Conservation (phyloP, 768 basidiomycete species). For the Candolleomyces efflorescens region DNA sequence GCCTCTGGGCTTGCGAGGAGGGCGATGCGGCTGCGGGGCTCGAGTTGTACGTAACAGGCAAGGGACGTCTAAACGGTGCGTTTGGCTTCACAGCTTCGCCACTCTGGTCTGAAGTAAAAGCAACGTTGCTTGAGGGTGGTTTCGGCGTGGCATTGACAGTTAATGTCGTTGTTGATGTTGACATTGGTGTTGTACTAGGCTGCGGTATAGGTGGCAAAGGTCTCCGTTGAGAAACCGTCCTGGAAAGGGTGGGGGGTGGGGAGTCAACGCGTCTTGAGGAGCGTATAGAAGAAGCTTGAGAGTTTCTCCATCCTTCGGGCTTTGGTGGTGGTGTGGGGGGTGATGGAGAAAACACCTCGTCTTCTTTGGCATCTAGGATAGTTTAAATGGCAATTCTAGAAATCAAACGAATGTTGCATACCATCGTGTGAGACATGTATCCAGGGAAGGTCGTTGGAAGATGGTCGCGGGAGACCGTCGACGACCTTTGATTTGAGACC, state of each 20-base stretch:
- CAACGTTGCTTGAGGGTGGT: neutral
- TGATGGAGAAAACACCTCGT: neutral
- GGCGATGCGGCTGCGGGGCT: neutral
- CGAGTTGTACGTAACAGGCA: neutral
- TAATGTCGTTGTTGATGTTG: neutral
- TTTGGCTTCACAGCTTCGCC: neutral
- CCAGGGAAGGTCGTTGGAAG: too few species aligned
- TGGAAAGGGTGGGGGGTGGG: neutral
- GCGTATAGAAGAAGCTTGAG: neutral
- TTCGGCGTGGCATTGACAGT: neutral
- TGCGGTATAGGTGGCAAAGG: too few species aligned
- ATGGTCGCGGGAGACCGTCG: too few species aligned
- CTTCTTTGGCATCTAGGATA: neutral
- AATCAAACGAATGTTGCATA: too few species aligned
- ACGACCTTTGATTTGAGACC: neutral
- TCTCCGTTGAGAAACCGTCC: neutral
- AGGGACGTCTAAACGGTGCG: neutral
- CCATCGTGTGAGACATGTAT: too few species aligned
- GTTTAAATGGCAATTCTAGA: neutral
- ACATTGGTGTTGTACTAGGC: too few species aligned
- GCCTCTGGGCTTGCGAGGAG: too few species aligned
- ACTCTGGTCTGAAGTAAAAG: neutral
- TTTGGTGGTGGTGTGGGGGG: conserved; percentile 1
- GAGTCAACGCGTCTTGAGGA: neutral
- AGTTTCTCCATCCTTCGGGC: neutral